Evolutionary conservation across 805 yeast genomes (phyloP).

Genomic region (Wickerhamiella bombiphila): DNA sequence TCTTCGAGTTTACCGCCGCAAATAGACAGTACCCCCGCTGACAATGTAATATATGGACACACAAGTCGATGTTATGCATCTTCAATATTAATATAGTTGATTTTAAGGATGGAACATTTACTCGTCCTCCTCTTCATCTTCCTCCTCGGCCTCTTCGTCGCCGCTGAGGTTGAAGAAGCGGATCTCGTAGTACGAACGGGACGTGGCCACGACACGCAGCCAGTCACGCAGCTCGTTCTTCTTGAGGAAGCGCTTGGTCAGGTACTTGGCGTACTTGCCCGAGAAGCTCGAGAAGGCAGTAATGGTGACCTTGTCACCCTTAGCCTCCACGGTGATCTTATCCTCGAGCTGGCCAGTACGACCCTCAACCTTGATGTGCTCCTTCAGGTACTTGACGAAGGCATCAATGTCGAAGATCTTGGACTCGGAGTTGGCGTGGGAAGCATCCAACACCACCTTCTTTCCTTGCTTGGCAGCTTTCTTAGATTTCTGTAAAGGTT

Average conservation of each 20-base stretch:
- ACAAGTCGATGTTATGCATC: background rate
- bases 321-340: conserved; percentile 64
- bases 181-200: conserved; percentile 91
- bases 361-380: conserved; percentile 98
- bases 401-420: conserved; percentile 96
- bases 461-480: conserved; percentile 62
- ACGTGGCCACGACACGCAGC: conserved; percentile 96
- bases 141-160: conserved; percentile 90
- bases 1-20: conserved; percentile 51
- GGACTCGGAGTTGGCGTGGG: conserved; percentile 95
- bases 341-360: conserved; percentile 94
- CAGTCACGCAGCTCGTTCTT: conserved; percentile 99
- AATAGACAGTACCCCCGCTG: background rate
- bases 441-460: conserved; percentile 87
- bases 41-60: background rate
- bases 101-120: conserved; percentile 4
- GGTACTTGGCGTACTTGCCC: conserved; percentile 99
- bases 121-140: conserved; percentile 36
- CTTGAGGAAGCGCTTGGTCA: conserved; percentile 99
- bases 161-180: conserved; percentile 98
- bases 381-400: conserved; percentile 94
- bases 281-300: conserved; percentile 92
- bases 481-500: conserved; percentile 27
- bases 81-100: background rate
- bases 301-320: conserved; percentile 79